A percentile compares a stretch with the other conserved stretches of the same genome.
These are phyloP conservation scores for Cucumis cinereus DNA, from an alignment of 306 rosid species.

Conservation along the genomic window DNA sequence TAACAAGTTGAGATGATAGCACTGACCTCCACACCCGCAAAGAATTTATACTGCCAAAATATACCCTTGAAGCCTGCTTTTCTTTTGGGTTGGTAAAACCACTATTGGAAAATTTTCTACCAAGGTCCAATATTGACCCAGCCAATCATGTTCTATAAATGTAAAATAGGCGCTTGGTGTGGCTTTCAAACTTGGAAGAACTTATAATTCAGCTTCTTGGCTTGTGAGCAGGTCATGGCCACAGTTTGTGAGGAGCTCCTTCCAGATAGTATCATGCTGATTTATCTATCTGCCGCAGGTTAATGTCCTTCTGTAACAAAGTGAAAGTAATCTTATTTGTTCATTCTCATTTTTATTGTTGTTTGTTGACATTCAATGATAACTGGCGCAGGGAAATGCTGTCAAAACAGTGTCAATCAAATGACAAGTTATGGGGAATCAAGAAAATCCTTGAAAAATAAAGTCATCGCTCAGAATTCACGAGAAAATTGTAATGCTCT, in stretches of 20 bases:
- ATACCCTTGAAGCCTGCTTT: neutral
- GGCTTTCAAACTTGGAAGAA: neutral
- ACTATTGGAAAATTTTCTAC: neutral
- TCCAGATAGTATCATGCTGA: slow-evolving; percentile 65
- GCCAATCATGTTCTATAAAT: neutral
- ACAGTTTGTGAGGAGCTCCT: slow-evolving; percentile 93
- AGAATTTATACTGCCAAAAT: neutral
- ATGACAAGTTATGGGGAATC: slow-evolving; percentile 44
- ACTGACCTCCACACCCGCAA: neutral
- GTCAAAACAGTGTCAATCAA: slow-evolving; percentile 34
- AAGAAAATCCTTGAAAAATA: slow-evolving; percentile 42
- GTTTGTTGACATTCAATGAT: slow-evolving; percentile 16
- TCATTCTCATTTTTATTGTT: neutral
- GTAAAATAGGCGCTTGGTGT: neutral
- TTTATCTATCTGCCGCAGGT: slow-evolving; percentile 95
- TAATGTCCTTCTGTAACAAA: slow-evolving; percentile 15
- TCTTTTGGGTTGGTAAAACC: neutral
- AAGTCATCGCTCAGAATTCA: slow-evolving; percentile 34
- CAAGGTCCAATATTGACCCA: no score
- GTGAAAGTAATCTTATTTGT: neutral
- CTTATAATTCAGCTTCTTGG: neutral
- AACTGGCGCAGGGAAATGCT: slow-evolving; percentile 57
- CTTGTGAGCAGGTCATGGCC: slow-evolving; percentile 64
- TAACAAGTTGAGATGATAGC: neutral
- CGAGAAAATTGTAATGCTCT: slow-evolving; percentile 33